Evolutionary conservation across 2,329 filamentous ascomycete genomes (phyloP).

Genomic region (Sporothrix humicola): DNA sequence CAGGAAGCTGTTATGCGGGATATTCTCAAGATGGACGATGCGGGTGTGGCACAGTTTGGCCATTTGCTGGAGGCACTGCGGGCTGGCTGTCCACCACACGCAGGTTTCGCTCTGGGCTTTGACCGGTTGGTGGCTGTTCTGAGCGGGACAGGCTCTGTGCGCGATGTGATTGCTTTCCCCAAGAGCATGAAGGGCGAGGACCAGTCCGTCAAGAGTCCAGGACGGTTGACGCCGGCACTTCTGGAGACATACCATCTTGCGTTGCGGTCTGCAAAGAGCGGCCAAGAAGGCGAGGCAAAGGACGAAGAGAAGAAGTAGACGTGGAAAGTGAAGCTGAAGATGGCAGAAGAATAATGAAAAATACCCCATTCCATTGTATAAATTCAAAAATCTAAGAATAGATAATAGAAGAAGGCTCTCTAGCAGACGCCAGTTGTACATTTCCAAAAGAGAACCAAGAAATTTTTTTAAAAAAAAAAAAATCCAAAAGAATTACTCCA

Average conservation of each 20-base stretch:
- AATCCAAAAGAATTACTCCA: not conserved
- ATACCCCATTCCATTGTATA: slow-evolving; percentile 22
- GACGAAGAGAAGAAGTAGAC: not conserved
- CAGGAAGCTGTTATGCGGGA: slow-evolving; percentile 86
- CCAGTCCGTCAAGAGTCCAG: slow-evolving; percentile 78
- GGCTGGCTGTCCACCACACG: slow-evolving; percentile 91
- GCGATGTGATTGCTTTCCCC: slow-evolving; percentile 96
- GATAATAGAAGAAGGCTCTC: not conserved
- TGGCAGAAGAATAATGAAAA: not conserved
- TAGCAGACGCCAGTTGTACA: not conserved
- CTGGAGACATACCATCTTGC: slow-evolving; percentile 55
- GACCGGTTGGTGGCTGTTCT: slow-evolving; percentile 84
- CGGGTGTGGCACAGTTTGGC: slow-evolving; percentile 77
- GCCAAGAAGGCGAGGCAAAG: not conserved
- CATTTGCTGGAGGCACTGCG: slow-evolving; percentile 83
- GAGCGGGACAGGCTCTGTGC: slow-evolving; percentile 74
- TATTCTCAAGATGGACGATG: slow-evolving; percentile 76
- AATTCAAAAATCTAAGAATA: not conserved
- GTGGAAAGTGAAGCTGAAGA: not conserved
- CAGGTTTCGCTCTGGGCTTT: slow-evolving; percentile 90
- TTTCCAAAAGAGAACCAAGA: not conserved
- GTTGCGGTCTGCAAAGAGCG: not conserved
- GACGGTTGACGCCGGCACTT: slow-evolving; percentile 65
- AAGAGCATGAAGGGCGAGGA: slow-evolving; percentile 93
- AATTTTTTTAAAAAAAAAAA: not conserved